Evolutionary conservation across 495 filamentous ascomycete genomes (phyloP).

Genomic region (Aspergillus sparsus): DNA sequence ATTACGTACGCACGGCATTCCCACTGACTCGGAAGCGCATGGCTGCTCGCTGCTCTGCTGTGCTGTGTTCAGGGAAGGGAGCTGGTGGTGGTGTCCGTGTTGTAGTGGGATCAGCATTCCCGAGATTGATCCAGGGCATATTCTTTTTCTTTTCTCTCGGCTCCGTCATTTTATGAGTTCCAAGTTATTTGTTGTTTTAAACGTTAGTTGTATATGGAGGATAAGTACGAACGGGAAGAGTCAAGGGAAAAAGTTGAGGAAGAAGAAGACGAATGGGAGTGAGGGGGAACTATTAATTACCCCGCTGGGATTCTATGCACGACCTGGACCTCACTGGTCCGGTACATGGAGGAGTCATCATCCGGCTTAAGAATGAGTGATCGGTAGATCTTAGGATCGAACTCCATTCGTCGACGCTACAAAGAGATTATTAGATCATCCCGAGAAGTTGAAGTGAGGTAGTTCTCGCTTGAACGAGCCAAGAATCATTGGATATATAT

Average conservation of each 20-base stretch:
- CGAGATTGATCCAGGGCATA: conserved; percentile 30
- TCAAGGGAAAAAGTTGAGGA: neutral
- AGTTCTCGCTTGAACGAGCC: too few species aligned
- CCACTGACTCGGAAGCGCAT: conserved; percentile 60
- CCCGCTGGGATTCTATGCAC: neutral
- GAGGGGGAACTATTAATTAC: neutral
- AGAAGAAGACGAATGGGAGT: neutral
- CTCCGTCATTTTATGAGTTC: too few species aligned
- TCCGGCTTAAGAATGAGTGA: neutral
- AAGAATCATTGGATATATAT: too few species aligned
- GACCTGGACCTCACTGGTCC: neutral
- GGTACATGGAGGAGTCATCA: neutral
- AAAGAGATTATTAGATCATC: too few species aligned
- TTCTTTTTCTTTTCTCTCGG: conserved; percentile 2
- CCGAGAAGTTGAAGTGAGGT: too few species aligned
- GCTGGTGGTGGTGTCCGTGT: conserved; percentile 52
- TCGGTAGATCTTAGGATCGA: neutral
- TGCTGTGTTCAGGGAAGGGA: conserved; percentile 43
- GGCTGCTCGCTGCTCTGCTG: conserved; percentile 47
- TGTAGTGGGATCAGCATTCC: conserved; percentile 21
- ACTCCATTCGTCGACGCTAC: neutral
- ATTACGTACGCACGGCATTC: conserved; percentile 51
- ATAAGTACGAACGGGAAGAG: neutral
- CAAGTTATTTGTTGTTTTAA: neutral
- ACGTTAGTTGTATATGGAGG: neutral